phyloP scores from a whole-genome alignment of 2,329 filamentous ascomycete genomes.

The Nothophoma quercina region DNA sequence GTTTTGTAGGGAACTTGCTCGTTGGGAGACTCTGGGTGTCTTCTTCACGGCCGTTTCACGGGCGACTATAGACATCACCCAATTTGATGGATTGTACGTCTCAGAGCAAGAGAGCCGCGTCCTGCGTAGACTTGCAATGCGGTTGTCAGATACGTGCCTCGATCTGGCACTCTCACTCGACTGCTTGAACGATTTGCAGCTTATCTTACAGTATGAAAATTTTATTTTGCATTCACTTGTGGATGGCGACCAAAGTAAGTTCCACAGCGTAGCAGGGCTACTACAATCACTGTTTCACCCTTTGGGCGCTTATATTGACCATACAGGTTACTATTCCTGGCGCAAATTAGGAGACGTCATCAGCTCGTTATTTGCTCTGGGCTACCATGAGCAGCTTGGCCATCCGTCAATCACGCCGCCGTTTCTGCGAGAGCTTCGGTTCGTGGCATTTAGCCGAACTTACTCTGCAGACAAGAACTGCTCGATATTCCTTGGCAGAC shows the following conservation, averaged over 20 bases:
- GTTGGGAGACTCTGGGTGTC: neutral
- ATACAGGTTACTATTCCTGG: slow-evolving; percentile 57
- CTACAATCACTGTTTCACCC: too few relatives aligned
- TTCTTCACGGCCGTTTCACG: slow-evolving; percentile 3
- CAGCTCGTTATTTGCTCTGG: slow-evolving; percentile 57
- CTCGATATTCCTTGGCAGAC: slow-evolving; percentile 60
- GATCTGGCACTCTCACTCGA: slow-evolving; percentile 43
- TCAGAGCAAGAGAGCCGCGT: slow-evolving; percentile 1
- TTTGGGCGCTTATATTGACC: neutral
- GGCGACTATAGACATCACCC: slow-evolving; percentile 44
- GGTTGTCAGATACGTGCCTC: slow-evolving; percentile 44
- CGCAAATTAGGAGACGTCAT: slow-evolving; percentile 56
- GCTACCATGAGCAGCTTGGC: slow-evolving; percentile 56
- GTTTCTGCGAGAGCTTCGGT: slow-evolving; percentile 53
- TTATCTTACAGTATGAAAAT: slow-evolving; percentile 18
- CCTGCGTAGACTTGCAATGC: neutral
- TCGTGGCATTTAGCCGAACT: slow-evolving; percentile 51
- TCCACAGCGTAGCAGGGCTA: too few relatives aligned
- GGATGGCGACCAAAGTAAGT: slow-evolving; percentile 5
- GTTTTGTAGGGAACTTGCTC: neutral
- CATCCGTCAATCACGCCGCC: slow-evolving; percentile 39
- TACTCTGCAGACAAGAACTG: slow-evolving; percentile 59
- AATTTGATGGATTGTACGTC: slow-evolving; percentile 43
- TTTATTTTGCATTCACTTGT: slow-evolving; percentile 15
- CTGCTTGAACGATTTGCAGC: slow-evolving; percentile 4